Evolutionary conservation across 192 early-diverging fungal species (phyloP).

Genomic region (Spizellomyces punctatus): DNA sequence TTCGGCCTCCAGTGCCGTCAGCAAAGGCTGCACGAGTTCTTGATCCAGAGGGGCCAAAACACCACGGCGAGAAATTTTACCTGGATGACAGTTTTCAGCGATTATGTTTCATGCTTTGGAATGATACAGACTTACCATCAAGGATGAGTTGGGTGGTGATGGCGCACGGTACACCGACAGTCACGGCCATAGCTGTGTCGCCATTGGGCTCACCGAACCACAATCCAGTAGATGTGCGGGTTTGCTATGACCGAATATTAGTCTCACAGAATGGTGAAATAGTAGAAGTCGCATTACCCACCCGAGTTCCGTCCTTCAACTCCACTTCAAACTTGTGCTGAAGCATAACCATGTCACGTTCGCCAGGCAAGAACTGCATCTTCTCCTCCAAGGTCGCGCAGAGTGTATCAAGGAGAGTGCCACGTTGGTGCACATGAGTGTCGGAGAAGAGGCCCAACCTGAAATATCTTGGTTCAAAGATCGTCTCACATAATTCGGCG

Average conservation of each 20-base stretch:
- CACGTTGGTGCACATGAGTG: constrained; percentile 63
- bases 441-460: constrained; percentile 80
- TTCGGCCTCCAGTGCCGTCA: constrained; percentile 41
- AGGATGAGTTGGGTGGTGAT: constrained; percentile 62
- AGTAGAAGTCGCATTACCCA: background rate
- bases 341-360: constrained; percentile 96
- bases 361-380: constrained; percentile 89
- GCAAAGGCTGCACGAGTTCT: constrained; percentile 45
- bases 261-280: no score
- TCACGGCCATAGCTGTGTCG: constrained; percentile 60
- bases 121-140: constrained; percentile 39
- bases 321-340: constrained; percentile 97
- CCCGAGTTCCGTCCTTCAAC: constrained; percentile 69
- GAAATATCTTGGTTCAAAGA: background rate
- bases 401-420: constrained; percentile 76
- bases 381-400: constrained; percentile 96
- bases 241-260: constrained; percentile 51
- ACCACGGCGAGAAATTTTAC: constrained; percentile 41
- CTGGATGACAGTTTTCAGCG: background rate
- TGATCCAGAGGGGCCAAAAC: constrained; percentile 52
- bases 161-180: constrained; percentile 61
- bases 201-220: constrained; percentile 60
- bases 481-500: background rate
- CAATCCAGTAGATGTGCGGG: constrained; percentile 65
- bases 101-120: background rate